Base-by-base conservation (phyloP, 2,329 filamentous ascomycete species). In the Alternaria infectoria region DNA sequence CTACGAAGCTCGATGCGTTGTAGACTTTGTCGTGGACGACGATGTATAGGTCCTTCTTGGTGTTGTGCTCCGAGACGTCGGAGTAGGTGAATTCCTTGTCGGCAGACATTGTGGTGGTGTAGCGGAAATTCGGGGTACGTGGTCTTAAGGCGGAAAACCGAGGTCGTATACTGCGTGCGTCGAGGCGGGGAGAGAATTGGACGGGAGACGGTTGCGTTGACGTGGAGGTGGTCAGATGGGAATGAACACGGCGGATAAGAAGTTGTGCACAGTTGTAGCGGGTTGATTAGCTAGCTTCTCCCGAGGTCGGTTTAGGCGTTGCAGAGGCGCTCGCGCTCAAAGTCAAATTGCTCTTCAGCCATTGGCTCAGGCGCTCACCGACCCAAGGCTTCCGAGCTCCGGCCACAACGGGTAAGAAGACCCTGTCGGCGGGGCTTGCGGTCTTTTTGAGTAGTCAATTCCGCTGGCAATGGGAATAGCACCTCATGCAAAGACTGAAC, bases 11-110 rank as follows among this genome's bases (percentile, higher is more conserved):
- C 77, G 89, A 88, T 80, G 86, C 83, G 82, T 98, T 89, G 88
- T 98, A 99, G 85, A 99, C 90, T 86, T 97, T 97, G 83, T 97
- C 94, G 85, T 98, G 93, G 76, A 99, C 89, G 69, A 97, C 91
- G 77, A 97, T 81, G 85, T 87, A 97, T 69, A 97, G 85, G 81
- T 98, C 93, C 87, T 93, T 97, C 90, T 97, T 97, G 62, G 78
- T 76, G 64, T 68, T 70, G 74, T 81, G 79, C 73, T 79, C 79
- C 52, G 76, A 76, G 56, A 81, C 78, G 59, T 81, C 79, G 45
- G 78, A 79, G 77, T 79, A 81, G 67, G 76, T 80, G 72, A 72
- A 80, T 74, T 79, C 75, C 73, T 79, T 77, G 69, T 74, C 70
- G 68, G 77, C 74, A 40, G 36, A 40, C 78, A 80, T 81, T 70